Base-by-base conservation (phyloP, 441 rosid genomes). In the Euphorbia celastroides region DNA sequence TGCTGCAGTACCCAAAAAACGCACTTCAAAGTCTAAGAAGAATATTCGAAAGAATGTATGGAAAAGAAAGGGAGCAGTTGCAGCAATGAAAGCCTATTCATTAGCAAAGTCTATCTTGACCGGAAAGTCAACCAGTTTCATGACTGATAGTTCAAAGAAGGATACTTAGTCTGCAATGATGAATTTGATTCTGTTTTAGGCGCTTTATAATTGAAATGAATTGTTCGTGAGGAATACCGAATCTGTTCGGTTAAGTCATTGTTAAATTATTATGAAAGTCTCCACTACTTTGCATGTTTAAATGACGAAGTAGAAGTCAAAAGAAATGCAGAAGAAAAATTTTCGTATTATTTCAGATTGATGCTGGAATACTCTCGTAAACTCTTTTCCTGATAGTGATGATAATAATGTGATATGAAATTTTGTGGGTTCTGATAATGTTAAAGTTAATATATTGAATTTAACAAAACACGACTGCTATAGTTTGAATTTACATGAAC, bases 81-180 rank as follows among this genome's bases (percentile, higher is more conserved):
- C 56, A 51, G 56, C 56, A 51, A 19, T 19, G 56, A 51, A 51
- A 51, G 56, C 56, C 26, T 51, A 51, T 20, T 51, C 56, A 51
- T 51, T 51, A 51, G 56, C 56, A 51, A 51, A 51, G 56, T 51
- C 56, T 51, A 51, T 51, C 8, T 19, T n/a, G 26, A 51, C 56
- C 22, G 56, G 56, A 4, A 51, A 51, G 22, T 51, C 56, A 7
- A 51, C 56, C 19, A 51, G 56, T 51, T 51, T 51, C 56, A 51
- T 51, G 56, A 51, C 56, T 20, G 56, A 51, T 8, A 51, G 1
- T 51, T 7, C 3, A 26, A 51, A 51, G 10, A 51, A 51, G 12
- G 56, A 51, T 51, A 19, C 56, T 51, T 51, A 51, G 23, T 48
- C 52, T 34, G 38, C 9, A 34, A 34, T 34, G 38, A 34, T 34